Conservation (phyloP, 805 yeast genomes). For the Kazachstania viticola region DNA sequence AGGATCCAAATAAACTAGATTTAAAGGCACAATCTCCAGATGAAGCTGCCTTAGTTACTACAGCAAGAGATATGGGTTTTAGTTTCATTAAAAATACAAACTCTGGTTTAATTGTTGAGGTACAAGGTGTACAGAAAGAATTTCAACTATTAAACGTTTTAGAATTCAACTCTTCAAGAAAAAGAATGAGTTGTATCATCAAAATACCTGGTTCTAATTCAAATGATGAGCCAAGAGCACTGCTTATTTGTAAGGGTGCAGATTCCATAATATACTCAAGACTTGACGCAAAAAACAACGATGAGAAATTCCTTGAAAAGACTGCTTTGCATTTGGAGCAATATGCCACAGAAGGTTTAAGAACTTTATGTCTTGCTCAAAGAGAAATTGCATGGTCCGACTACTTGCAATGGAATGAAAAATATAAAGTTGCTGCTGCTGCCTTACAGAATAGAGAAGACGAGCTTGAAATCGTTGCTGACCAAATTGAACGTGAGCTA, state of each 20-base stretch:
- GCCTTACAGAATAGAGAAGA: conserved; percentile 56
- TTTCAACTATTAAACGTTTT: conserved; percentile 59
- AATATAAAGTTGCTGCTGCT: conserved; percentile 55
- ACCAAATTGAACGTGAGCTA: conserved; percentile 56
- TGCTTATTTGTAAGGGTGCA: conserved; percentile 76
- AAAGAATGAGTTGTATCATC: conserved; percentile 76
- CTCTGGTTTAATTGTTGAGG: conserved; percentile 51
- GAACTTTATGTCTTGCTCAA: conserved; percentile 75
- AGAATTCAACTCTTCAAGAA: conserved; percentile 76
- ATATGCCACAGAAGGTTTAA: conserved; percentile 72
- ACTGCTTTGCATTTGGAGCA: conserved; percentile 70
- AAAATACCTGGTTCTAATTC: conserved; percentile 44
- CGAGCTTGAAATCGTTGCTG: conserved; percentile 62
- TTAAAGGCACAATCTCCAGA: conserved; percentile 79
- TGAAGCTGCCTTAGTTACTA: conserved; percentile 77
- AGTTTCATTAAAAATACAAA: conserved; percentile 55
- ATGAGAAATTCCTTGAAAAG: conserved; percentile 36
- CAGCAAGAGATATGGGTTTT: conserved; percentile 72
- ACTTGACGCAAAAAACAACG: conserved; percentile 34
- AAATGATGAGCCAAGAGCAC: conserved; percentile 42
- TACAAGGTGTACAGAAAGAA: conserved; percentile 61
- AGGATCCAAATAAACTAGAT: conserved; percentile 41
- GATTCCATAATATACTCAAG: conserved; percentile 70
- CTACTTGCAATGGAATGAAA: conserved; percentile 50
- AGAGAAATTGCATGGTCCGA: conserved; percentile 51